Base-by-base conservation (phyloP, 257 asterid species). In the Verbena officinalis region DNA sequence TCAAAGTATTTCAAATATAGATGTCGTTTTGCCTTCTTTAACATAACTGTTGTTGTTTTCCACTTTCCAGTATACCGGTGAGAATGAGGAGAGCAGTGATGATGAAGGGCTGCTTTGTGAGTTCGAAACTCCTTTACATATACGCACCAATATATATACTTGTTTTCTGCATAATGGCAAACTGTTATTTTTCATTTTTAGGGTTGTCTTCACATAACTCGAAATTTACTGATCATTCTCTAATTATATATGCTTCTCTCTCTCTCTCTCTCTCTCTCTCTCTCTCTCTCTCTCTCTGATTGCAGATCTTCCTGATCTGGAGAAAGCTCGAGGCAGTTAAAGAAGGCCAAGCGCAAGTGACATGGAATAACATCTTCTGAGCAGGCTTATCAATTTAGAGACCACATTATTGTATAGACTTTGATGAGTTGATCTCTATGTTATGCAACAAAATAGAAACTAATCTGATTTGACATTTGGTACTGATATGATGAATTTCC, bases 101-200 rank as follows among this genome's bases (percentile, higher is more conserved):
- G 95, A 87, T 14, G 97, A 86, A 67, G 96, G 97, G 69, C 83
- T 90, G 97, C 97, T 90, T 57, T 90, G 96, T 90, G 63, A 87
- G 96, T 90, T 34, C 62, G 15, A 55, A 55, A 61, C 58, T 59
- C 54, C 60, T 17, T 46, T 40, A n/a, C 34, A 11, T 13, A 0
- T 38, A 54, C 40, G 33, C 50, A 42, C 31, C 31, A 6, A 27
- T 36, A 42, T 34, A 59, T 38, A 15, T 24, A 45, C 55, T 27
- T 27, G 33, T 27, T 27, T 27, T 27, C 33, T 27, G 33, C 33
- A 27, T 27, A 27, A 27, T 27, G 4, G 5, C 33, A 27, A 27
- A 27, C 5, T 27, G 4, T 5, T 27, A 2, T 27, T 27, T 5
- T 27, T 27, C 33, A 27, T 2, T 27, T 27, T 27, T 5, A 27